Conservation (phyloP, 768 basidiomycete genomes). For the Bullera alba region DNA sequence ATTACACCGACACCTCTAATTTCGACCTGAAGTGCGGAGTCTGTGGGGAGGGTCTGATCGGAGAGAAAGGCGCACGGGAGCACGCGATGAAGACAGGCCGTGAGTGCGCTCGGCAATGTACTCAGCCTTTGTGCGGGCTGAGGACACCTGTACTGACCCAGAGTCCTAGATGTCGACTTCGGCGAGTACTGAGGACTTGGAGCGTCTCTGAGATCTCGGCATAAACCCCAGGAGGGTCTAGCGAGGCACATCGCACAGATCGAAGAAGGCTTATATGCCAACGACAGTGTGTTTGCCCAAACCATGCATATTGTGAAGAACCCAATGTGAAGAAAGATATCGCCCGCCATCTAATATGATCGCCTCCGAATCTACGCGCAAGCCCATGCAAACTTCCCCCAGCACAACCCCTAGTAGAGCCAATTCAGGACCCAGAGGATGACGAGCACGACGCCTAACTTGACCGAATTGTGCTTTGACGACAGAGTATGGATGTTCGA, state of each 20-base stretch:
- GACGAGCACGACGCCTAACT: conserved; percentile 48
- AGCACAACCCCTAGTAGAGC: conserved; percentile 47
- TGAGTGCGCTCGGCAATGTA: conserved; percentile 28
- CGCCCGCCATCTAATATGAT: no score
- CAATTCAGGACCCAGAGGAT: conserved; percentile 63
- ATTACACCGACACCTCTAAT: conserved; percentile 83
- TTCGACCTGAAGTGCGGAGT: conserved; percentile 70
- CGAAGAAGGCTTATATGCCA: no score
- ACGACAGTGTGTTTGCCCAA: not conserved
- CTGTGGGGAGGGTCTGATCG: conserved; percentile 78
- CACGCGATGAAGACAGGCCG: conserved; percentile 87
- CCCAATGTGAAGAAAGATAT: no score
- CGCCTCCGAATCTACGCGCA: no score
- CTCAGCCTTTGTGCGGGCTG: not conserved
- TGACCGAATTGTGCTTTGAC: conserved; percentile 50
- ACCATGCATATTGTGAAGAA: no score
- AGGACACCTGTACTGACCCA: not conserved
- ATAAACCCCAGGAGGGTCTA: no score
- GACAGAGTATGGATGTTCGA: conserved; percentile 45
- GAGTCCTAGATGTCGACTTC: conserved; percentile 38
- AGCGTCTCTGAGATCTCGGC: no score
- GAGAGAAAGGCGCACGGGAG: conserved; percentile 83
- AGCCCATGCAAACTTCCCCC: not conserved
- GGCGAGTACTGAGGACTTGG: conserved; percentile 32
- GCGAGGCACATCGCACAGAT: no score